These are phyloP conservation scores for Globisporangium parvum DNA, from an alignment of 352 stramenopile genomes.

Conservation along the genomic window DNA sequence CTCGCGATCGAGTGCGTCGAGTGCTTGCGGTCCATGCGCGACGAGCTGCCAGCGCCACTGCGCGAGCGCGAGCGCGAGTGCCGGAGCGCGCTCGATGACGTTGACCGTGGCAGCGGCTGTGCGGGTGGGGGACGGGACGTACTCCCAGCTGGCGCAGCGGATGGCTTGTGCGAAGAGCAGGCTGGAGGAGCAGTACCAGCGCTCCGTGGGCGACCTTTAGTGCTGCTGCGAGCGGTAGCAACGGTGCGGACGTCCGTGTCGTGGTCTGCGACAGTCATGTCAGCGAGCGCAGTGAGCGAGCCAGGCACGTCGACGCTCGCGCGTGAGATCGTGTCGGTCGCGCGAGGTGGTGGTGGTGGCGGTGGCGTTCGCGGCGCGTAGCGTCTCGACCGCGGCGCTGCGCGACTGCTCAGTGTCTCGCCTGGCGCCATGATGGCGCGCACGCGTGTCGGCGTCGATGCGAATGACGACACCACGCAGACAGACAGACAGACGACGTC, in stretches of 20 bases:
- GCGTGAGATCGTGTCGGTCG: conserved; percentile 54
- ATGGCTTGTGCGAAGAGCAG: background rate
- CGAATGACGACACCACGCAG: too few species aligned
- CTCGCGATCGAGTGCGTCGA: conserved; percentile 6
- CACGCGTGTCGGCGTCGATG: too few species aligned
- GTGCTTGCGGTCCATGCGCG: conserved; percentile 9
- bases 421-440: too few species aligned
- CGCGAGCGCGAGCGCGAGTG: conserved; percentile 13
- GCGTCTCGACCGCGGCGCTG: too few species aligned
- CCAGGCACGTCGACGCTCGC: conserved; percentile 26
- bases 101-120: background rate
- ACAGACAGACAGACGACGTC: too few species aligned
- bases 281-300: conserved; percentile 3
- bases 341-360: too few species aligned
- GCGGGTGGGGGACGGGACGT: background rate
- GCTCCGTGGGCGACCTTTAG: background rate
- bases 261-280: conserved; percentile 2
- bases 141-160: background rate
- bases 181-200: too few species aligned
- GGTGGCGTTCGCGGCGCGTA: background rate
- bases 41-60: conserved; percentile 6
- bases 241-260: conserved; percentile 5
- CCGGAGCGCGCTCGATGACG: background rate
- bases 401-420: too few species aligned
- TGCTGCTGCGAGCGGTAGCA: background rate